These are phyloP conservation scores for Paecilomyces fulvus DNA, from an alignment of 2,329 filamentous ascomycete species.

Conservation along the genomic window DNA sequence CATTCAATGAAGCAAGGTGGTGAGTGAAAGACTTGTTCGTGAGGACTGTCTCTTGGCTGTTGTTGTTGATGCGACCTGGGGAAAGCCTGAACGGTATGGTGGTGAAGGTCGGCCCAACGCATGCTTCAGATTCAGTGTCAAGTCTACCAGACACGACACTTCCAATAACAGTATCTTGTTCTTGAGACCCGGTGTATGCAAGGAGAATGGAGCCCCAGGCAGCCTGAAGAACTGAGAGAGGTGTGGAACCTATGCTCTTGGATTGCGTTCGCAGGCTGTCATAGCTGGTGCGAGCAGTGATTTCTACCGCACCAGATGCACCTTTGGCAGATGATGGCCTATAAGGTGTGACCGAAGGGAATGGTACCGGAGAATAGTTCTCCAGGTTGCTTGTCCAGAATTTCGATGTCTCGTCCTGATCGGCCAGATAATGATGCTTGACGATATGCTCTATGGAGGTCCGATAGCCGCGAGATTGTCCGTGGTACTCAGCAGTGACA, in stretches of 20 bases:
- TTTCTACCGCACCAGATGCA: constrained; percentile 12
- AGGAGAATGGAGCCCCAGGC: constrained; percentile 27
- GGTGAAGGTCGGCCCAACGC: constrained; percentile 27
- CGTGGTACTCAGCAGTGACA: constrained; percentile 15
- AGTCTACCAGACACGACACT: constrained; percentile 26
- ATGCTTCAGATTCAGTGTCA: constrained; percentile 14
- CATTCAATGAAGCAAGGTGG: constrained; percentile 17
- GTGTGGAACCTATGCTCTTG: constrained; percentile 18
- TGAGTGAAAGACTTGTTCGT: constrained; percentile 16
- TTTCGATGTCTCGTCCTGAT: constrained; percentile 9
- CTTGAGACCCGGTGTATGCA: constrained; percentile 23
- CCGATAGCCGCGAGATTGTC: constrained; percentile 5
- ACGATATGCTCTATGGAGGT: constrained; percentile 18
- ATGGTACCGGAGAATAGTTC: constrained; percentile 11
- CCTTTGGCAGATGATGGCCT: constrained; percentile 8
- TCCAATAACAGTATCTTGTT: constrained; percentile 26
- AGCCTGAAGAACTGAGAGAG: constrained; percentile 27
- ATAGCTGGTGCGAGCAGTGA: constrained; percentile 12
- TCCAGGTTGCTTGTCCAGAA: constrained; percentile 16
- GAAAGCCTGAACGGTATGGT: constrained; percentile 25
- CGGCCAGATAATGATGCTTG: constrained; percentile 16
- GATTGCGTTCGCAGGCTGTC: constrained; percentile 22
- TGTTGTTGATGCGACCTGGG: constrained; percentile 9
- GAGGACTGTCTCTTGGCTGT: constrained; percentile 5
- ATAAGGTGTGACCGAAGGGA: constrained; percentile 17